Conservation (phyloP, 2,329 filamentous ascomycete genomes). For the Dryadomyces quercivorus region DNA sequence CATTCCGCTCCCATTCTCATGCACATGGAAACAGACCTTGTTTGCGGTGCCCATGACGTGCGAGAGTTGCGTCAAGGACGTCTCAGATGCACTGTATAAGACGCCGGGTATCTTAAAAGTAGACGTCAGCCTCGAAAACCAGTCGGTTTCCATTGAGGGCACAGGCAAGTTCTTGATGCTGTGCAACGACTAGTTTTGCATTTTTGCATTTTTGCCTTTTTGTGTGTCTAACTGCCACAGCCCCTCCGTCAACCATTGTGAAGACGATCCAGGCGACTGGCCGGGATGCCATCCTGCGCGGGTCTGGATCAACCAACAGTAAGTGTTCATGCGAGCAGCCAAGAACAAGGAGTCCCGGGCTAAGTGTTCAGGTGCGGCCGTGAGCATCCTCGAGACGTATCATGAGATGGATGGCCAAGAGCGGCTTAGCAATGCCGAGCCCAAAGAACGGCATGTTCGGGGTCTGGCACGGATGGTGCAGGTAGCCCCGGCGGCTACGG, state of each 20-base stretch:
- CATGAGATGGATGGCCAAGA: slow-evolving; percentile 37
- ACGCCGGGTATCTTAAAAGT: slow-evolving; percentile 73
- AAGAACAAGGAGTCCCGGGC: not conserved
- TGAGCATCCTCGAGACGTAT: slow-evolving; percentile 88
- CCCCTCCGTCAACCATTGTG: slow-evolving; percentile 81
- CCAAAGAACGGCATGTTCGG: slow-evolving; percentile 48
- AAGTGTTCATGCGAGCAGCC: slow-evolving; percentile 23
- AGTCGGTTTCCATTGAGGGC: slow-evolving; percentile 75
- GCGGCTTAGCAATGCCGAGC: slow-evolving; percentile 15
- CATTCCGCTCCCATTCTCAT: too few relatives aligned
- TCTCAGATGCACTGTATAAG: slow-evolving; percentile 66
- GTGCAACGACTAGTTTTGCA: too few relatives aligned
- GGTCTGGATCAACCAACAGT: slow-evolving; percentile 78
- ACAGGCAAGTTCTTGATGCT: slow-evolving; percentile 44
- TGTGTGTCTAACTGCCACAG: slow-evolving; percentile 23
- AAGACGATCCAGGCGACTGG: slow-evolving; percentile 80
- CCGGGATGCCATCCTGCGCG: slow-evolving; percentile 85
- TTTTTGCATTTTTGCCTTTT: too few relatives aligned
- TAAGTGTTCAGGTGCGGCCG: slow-evolving; percentile 52
- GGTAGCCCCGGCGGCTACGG: slow-evolving; percentile 62
- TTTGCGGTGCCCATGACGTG: slow-evolving; percentile 94
- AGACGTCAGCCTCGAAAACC: slow-evolving; percentile 68
- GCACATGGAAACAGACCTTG: slow-evolving; percentile 49
- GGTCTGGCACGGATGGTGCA: slow-evolving; percentile 92
- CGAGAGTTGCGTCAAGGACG: slow-evolving; percentile 74